Evolutionary conservation across 129 eudicot genomes (phyloP), one percentile per base, ranked within the genome.

Genomic region (Erigeron canadensis): DNA sequence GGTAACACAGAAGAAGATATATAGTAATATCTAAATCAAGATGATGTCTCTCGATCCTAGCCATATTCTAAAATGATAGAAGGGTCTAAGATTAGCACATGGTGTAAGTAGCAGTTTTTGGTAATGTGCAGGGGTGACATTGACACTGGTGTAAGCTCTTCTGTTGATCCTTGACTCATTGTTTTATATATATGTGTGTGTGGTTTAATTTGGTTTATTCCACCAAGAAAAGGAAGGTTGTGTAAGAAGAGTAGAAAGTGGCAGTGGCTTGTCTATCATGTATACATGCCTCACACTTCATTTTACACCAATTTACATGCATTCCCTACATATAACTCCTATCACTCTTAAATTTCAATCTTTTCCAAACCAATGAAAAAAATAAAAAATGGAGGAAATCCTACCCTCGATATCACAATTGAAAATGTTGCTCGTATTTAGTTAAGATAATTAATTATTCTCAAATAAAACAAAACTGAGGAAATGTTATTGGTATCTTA

Each of bases 201-300:
- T 57, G 65, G 39, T 46, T 64, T 46, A 45, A 45, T 45, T 51
- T 75, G 79, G 60, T 65, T 67, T n/a, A 54, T 66, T 40, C 28
- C 34, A 38, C 67, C 47, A 17, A 67, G 44, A 56, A 13, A 75
- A 66, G 79, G 67, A 44, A 76, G 23, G 54, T 44, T 75, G 79
- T 43, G 79, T 75, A 75, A 66, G 73, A 66, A 75, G 73, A 4
- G 44, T 41, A 17, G 73, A 57, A 77, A 53, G 63, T 78, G 78
- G 71, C 82, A 71, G 82, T 71, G 77, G 75, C 50, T 54, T 78
- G 77, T 78, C 77, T 64, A 67, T 71, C 82, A 71, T 59, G 46
- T 34, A 60, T 54, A 71, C 81, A 77, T 63, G 71, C 77, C 71
- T 75, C 79, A 75, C 51, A 55, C 50, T 42, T 67, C 72, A 66